Base-by-base conservation (phyloP, 176 grass and related monocot genomes). In the Aechmea fasciata region DNA sequence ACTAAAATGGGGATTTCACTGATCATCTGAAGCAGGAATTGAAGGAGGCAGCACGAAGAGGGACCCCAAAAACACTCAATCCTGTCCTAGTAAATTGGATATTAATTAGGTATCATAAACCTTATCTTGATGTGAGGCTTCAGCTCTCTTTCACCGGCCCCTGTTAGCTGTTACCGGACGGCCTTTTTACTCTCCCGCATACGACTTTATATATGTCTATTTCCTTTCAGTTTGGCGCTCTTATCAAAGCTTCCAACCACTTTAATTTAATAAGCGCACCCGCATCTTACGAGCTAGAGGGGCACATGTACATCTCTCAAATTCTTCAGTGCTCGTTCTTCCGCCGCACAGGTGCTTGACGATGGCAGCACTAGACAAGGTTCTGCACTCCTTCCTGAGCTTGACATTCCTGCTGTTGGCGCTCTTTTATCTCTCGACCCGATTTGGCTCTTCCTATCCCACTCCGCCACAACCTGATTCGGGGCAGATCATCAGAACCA, bases 391-490 rank as follows among this genome's bases (percentile, higher is more conserved):
- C 33, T 69, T 77, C 65, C 33, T 69, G 33, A 50, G 47, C 11
- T n/a, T 50, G 15, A 48, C 33, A 14, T 69, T 77, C 48, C 28
- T 77, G 26, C 50, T 53, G 6, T 9, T 69, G 33, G 15, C 59
- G 48, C 18, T 77, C 29, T 77, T 68, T 18, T 69, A 68, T 59
- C 11, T 53, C 53, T 48, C 65, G 8, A 8, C 63, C 13, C 49
- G 10, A 6, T 9, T 72, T 10, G 9, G 25, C 3, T 14, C 26
- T 66, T 66, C 23, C 12, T n/a, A 20, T 54, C 23, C 63, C 9
- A 13, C 29, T 41, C 13, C n/a, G 50, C 64, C 10, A 57, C 22
- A 24, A 68, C 51, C 26, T n/a, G n/a, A n/a, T n/a, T 24, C 51
- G 49, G 57, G 12, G 47, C 0, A 49, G 10, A 9, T 15, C 41